phyloP scores from a whole-genome alignment of 306 rosid genomes.

The Sesbania bispinosa region DNA sequence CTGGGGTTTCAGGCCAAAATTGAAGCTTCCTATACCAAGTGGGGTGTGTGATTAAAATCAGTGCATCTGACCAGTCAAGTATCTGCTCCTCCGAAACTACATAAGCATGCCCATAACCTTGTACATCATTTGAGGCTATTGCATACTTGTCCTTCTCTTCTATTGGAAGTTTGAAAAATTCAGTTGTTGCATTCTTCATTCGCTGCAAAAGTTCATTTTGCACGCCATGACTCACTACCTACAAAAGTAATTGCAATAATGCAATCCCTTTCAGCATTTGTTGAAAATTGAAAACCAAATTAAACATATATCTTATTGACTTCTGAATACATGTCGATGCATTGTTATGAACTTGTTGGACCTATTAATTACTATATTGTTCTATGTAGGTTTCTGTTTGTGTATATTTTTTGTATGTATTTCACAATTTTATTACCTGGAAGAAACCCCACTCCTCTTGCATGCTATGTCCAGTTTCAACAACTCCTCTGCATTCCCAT shows the following conservation, averaged over 20 bases:
- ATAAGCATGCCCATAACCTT: slow-evolving; percentile 42
- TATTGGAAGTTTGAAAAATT: slow-evolving; percentile 45
- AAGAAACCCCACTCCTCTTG: slow-evolving; percentile 48
- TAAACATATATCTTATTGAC: neutral
- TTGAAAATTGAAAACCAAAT: neutral
- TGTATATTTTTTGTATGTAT: too few relatives aligned
- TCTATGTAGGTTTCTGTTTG: too few relatives aligned
- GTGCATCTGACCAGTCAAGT: slow-evolving; percentile 36
- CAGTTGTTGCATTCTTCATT: slow-evolving; percentile 29
- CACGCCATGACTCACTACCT: slow-evolving; percentile 46
- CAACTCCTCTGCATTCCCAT: slow-evolving; percentile 32
- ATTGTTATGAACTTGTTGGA: neutral
- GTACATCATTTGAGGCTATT: slow-evolving; percentile 15
- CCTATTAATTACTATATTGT: too few relatives aligned
- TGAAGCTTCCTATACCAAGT: slow-evolving; percentile 2
- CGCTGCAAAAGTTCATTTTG: slow-evolving; percentile 21
- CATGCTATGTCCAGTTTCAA: slow-evolving; percentile 37
- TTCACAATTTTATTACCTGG: slow-evolving; percentile 22
- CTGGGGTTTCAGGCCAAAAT: slow-evolving; percentile 40
- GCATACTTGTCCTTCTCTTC: slow-evolving; percentile 44
- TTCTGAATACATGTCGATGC: neutral
- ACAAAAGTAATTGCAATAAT: neutral
- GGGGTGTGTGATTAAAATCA: slow-evolving; percentile 26
- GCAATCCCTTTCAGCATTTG: neutral
- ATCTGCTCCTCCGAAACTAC: slow-evolving; percentile 37